phyloP scores from a whole-genome alignment of 176 grass and related monocot species.

The Aechmea fasciata region DNA sequence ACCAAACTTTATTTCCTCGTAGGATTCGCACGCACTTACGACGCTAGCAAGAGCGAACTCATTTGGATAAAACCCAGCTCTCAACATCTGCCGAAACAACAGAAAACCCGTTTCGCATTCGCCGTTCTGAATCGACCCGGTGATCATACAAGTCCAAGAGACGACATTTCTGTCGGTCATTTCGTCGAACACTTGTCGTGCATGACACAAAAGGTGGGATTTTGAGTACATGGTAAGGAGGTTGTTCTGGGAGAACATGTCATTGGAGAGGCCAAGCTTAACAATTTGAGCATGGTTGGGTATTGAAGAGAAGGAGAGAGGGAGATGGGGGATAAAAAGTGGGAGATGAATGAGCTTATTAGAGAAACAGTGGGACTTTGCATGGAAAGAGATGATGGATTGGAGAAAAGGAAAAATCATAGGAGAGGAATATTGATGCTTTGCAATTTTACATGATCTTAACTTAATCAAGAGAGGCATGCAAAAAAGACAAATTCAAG shows the following conservation, averaged over 20 bases:
- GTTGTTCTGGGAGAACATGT: constrained; percentile 45
- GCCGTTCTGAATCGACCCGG: constrained; percentile 12
- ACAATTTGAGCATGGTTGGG: constrained; percentile 30
- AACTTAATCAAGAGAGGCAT: too few relatives aligned
- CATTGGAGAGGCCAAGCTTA: constrained; percentile 29
- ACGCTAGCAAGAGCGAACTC: constrained; percentile 33
- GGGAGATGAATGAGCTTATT: neutral
- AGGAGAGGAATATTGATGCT: too few relatives aligned
- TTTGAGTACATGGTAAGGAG: constrained; percentile 27
- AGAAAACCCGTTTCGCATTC: constrained; percentile 7
- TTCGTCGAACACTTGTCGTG: constrained; percentile 32
- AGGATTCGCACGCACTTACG: constrained; percentile 14
- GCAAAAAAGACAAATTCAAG: too few relatives aligned
- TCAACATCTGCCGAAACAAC: constrained; percentile 27
- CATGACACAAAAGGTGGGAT: neutral
- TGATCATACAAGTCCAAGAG: constrained; percentile 45
- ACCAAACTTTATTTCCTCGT: constrained; percentile 9
- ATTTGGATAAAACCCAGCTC: constrained; percentile 28
- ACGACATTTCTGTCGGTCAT: constrained; percentile 38
- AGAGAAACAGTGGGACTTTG: neutral
- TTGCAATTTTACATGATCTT: too few relatives aligned
- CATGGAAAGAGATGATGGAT: neutral
- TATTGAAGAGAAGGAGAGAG: constrained; percentile 15
- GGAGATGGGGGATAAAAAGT: constrained; percentile 18
- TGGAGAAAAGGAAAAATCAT: neutral